A percentile compares a stretch with the other conserved stretches of the same genome.
phyloP scores from a whole-genome alignment of 768 basidiomycete species.

The Artomyces pyxidatus region DNA sequence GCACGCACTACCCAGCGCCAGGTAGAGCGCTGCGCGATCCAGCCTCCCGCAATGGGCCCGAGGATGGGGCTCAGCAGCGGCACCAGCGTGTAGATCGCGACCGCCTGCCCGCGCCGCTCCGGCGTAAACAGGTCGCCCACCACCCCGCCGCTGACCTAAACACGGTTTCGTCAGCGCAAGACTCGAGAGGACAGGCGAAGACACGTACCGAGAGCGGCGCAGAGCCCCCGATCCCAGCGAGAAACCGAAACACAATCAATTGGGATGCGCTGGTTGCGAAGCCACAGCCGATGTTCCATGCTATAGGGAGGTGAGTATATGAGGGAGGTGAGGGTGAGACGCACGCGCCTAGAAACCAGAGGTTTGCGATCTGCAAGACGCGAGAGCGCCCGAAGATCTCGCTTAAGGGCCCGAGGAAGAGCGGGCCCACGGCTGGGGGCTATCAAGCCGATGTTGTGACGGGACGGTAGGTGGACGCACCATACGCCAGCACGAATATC shows the following conservation, averaged over 20 bases:
- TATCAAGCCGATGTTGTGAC: background rate
- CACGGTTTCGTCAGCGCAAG: too few relatives aligned
- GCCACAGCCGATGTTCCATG: background rate
- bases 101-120: constrained; percentile 58
- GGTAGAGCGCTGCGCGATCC: constrained; percentile 53
- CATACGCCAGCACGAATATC: background rate
- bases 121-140: constrained; percentile 52
- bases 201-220: background rate
- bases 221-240: background rate
- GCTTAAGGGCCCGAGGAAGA: background rate
- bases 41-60: constrained; percentile 58
- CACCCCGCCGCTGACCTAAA: constrained; percentile 48
- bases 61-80: constrained; percentile 59
- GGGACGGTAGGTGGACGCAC: background rate
- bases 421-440: background rate
- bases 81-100: constrained; percentile 56
- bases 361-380: background rate
- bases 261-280: background rate
- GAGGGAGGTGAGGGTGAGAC: background rate
- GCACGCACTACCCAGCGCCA: constrained; percentile 62
- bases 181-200: too few relatives aligned
- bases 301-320: background rate
- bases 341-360: background rate
- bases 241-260: background rate
- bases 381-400: background rate